A percentile compares a stretch with the other conserved stretches of the same genome.
These are phyloP conservation scores for Suhomyces guaymorum DNA, from an alignment of 1,139 yeast species.

Conservation along the genomic window DNA sequence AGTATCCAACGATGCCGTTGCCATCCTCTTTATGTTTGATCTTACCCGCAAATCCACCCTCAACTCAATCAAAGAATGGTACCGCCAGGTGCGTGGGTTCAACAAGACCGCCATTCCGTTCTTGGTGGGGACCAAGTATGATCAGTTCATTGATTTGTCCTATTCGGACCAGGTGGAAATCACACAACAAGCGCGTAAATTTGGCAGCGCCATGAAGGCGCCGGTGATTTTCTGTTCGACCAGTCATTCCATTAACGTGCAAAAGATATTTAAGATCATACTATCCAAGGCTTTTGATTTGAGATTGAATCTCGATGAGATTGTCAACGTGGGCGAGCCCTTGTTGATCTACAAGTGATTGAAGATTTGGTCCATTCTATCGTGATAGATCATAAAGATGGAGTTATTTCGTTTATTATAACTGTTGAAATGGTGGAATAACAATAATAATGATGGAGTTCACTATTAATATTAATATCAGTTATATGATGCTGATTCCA, in stretches of 20 bases:
- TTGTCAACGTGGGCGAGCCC: constrained; percentile 84
- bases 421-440: no score
- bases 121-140: constrained; percentile 92
- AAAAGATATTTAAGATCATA: constrained; percentile 89
- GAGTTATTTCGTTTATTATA: background rate
- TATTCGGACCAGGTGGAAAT: constrained; percentile 82
- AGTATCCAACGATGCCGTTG: constrained; percentile 92
- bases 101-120: constrained; percentile 92
- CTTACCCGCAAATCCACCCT: constrained; percentile 83
- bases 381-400: no score
- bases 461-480: no score
- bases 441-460: no score
- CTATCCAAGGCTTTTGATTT: constrained; percentile 91
- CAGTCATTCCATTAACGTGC: constrained; percentile 89
- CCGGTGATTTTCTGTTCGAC: constrained; percentile 91
- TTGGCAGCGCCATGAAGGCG: constrained; percentile 90
- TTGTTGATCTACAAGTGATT: constrained; percentile 63
- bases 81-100: constrained; percentile 87
- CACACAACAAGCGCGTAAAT: constrained; percentile 81
- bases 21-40: constrained; percentile 90
- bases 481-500: no score
- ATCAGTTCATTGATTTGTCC: constrained; percentile 77
- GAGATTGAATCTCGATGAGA: constrained; percentile 81
- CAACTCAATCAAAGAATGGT: constrained; percentile 92
- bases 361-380: no score